Conservation (phyloP, 768 basidiomycete genomes). For the Neoboletus magnificus region DNA sequence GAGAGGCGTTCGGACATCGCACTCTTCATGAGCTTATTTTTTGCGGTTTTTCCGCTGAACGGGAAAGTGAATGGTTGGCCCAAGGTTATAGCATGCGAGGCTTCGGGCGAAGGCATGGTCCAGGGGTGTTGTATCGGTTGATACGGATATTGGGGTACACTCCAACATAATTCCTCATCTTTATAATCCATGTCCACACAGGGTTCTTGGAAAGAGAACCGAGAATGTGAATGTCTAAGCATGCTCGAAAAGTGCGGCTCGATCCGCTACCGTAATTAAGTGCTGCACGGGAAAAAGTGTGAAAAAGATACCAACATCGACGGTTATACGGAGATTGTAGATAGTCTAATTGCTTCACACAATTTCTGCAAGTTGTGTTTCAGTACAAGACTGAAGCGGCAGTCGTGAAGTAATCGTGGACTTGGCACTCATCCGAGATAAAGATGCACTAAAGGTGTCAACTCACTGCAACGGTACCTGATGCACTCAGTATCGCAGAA, state of each 20-base stretch:
- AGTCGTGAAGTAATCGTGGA: not conserved
- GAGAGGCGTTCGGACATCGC: slow-evolving; percentile 36
- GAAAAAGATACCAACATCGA: slow-evolving; percentile 6
- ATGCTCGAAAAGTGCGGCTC: slow-evolving; percentile 10
- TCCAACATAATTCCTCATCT: slow-evolving; percentile 4
- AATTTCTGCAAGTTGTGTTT: not conserved
- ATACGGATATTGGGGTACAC: slow-evolving; percentile 12
- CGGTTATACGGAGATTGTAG: not conserved
- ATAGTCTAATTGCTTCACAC: not conserved
- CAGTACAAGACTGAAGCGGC: not conserved
- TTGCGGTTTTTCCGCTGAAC: slow-evolving; percentile 29
- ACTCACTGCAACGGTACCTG: slow-evolving; percentile 8
- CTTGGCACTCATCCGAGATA: not conserved
- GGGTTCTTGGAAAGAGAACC: slow-evolving; percentile 11
- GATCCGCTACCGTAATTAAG: slow-evolving; percentile 2
- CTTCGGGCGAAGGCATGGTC: slow-evolving; percentile 15
- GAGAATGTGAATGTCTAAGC: slow-evolving; percentile 9
- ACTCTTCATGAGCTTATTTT: slow-evolving; percentile 34
- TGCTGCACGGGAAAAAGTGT: not conserved
- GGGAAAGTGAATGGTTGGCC: slow-evolving; percentile 27
- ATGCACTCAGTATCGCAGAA: not conserved
- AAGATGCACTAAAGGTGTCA: not conserved
- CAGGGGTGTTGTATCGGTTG: slow-evolving; percentile 12
- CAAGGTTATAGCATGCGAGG: slow-evolving; percentile 19
- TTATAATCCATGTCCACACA: slow-evolving; percentile 18